Conservation (phyloP, 2,329 filamentous ascomycete genomes). For the Epichloe aotearoae region DNA sequence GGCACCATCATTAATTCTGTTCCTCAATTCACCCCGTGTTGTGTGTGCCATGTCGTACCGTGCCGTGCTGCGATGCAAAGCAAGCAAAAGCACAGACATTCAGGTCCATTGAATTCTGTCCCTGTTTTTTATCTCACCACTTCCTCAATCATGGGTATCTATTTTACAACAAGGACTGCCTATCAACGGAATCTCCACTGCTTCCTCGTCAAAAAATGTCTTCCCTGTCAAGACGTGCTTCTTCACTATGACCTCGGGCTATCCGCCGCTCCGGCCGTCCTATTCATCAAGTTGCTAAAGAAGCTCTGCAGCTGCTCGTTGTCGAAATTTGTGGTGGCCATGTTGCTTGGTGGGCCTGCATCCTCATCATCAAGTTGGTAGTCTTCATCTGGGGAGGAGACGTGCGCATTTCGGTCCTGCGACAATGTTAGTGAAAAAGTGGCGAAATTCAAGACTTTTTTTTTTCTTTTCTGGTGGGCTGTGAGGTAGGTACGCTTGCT, state of each 20-base stretch:
- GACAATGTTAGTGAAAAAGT: slow-evolving; percentile 10
- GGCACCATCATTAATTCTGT: background rate
- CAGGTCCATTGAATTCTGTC: too few relatives aligned
- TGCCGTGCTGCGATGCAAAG: too few relatives aligned
- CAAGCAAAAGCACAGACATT: too few relatives aligned
- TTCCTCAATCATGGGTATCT: slow-evolving; percentile 25
- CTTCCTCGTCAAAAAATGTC: background rate
- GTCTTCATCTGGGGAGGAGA: slow-evolving; percentile 26
- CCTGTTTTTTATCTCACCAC: too few relatives aligned
- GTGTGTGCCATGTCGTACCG: too few relatives aligned
- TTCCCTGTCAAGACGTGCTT: background rate
- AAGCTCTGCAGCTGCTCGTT: slow-evolving; percentile 47
- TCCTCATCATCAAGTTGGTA: slow-evolving; percentile 21
- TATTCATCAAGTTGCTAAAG: slow-evolving; percentile 47
- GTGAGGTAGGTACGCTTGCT: background rate
- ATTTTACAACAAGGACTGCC: slow-evolving; percentile 20
- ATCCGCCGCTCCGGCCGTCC: slow-evolving; percentile 23
- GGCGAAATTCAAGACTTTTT: too few relatives aligned
- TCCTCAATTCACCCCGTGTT: too few relatives aligned
- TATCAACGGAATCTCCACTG: background rate
- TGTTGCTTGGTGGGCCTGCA: slow-evolving; percentile 24
- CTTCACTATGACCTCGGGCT: slow-evolving; percentile 8
- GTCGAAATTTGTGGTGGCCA: slow-evolving; percentile 31
- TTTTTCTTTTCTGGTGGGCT: background rate
- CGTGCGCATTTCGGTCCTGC: slow-evolving; percentile 45